phyloP scores from a whole-genome alignment of 139 green algal species.

The Chlorella sp. region DNA sequence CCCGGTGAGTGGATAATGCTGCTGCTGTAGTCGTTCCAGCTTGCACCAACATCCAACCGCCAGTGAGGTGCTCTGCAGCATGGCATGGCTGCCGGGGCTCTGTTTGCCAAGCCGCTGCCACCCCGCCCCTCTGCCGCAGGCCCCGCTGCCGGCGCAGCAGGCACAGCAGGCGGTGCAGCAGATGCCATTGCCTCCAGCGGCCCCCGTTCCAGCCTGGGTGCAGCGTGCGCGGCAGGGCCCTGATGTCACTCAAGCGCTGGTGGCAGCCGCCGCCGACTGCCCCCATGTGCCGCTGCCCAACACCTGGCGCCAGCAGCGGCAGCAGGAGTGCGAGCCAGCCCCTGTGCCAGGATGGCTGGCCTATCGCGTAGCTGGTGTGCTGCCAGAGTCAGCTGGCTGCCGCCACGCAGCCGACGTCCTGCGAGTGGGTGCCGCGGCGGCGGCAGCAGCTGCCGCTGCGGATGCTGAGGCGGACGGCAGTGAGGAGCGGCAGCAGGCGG shows the following conservation, averaged over 20 bases:
- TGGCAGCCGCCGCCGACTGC: not conserved
- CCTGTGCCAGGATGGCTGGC: constrained; percentile 5
- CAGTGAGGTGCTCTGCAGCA: not conserved
- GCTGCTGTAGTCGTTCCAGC: not conserved
- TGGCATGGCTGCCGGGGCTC: not conserved
- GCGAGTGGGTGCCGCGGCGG: not conserved
- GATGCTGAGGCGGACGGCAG: not conserved
- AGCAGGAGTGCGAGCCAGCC: not conserved
- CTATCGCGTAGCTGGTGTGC: not conserved
- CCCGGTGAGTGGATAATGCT: not conserved
- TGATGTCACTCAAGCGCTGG: not conserved
- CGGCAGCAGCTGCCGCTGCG: not conserved
- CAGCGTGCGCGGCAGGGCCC: not conserved
- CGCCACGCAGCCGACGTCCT: not conserved
- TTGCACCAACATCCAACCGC: too few species aligned
- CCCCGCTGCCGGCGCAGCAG: not conserved
- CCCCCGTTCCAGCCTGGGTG: constrained; percentile 1
- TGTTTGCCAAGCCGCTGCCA: too few species aligned
- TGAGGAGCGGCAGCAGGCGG: not conserved
- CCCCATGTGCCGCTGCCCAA: not conserved
- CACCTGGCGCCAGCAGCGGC: not conserved
- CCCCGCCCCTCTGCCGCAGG: not conserved
- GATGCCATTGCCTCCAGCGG: not conserved
- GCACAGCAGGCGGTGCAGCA: not conserved
- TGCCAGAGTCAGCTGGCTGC: constrained; percentile 1